Percentiles rank a stretch among this genome's conserved stretches.
Conservation (phyloP, 129 eudicot genomes). For the Oenanthe sinensis region DNA sequence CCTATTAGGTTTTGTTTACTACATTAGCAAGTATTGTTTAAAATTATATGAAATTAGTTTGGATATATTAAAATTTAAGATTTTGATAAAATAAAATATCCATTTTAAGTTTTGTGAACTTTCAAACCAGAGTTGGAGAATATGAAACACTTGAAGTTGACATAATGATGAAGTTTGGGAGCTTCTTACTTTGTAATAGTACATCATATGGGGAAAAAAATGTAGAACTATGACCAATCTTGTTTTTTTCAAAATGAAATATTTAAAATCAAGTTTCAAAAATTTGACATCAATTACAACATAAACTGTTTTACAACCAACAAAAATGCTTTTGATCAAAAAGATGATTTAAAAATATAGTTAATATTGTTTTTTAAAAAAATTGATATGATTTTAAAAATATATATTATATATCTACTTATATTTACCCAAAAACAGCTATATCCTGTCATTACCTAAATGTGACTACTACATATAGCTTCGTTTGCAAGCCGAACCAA, state of each 20-base stretch:
- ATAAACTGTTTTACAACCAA: background rate
- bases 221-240: background rate
- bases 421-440: background rate
- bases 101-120: too few species aligned
- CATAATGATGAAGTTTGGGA: too few species aligned
- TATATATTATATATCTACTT: background rate
- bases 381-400: background rate
- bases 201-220: background rate
- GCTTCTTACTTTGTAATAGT: too few species aligned
- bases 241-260: background rate
- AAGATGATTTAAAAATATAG: background rate
- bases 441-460: background rate
- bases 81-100: too few species aligned
- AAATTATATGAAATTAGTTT: too few species aligned
- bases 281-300: background rate
- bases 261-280: background rate
- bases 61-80: too few species aligned
- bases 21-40: too few species aligned
- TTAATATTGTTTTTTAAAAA: background rate
- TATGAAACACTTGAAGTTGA: too few species aligned
- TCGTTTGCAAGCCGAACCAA: conserved; percentile 61
- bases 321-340: background rate
- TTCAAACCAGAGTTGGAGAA: too few species aligned
- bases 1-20: too few species aligned
- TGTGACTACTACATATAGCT: conserved; percentile 29